Conservation (phyloP, 805 yeast species). For the Kodamaea kakaduensis region DNA sequence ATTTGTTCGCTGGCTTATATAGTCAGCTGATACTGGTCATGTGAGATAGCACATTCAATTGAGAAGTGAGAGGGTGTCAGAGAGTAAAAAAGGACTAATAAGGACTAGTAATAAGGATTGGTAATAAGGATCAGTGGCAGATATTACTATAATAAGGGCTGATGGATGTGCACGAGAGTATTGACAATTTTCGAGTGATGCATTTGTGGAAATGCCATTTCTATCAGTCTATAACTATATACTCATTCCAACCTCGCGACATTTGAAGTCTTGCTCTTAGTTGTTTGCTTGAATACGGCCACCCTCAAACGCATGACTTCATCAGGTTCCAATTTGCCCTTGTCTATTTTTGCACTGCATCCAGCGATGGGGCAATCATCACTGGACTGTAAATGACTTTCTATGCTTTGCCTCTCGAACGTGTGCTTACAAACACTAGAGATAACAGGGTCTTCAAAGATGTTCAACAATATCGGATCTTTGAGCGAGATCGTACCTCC, state of each 20-base stretch:
- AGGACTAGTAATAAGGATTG: too few relatives aligned
- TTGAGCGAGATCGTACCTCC: conserved; percentile 68
- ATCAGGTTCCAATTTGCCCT: conserved; percentile 42
- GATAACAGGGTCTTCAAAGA: conserved; percentile 52
- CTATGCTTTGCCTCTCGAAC: conserved; percentile 49
- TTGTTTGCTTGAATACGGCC: conserved; percentile 26
- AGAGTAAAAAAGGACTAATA: too few relatives aligned
- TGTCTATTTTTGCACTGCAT: conserved; percentile 38
- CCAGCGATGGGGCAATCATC: conserved; percentile 57
- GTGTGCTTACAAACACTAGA: conserved; percentile 58
- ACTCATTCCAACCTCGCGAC: conserved; percentile 9
- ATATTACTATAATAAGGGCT: too few relatives aligned
- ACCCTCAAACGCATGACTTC: conserved; percentile 54
- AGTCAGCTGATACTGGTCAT: conserved; percentile 1
- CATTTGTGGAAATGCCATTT: not conserved
- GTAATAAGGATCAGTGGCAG: too few relatives aligned
- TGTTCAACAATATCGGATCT: conserved; percentile 61
- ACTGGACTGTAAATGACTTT: conserved; percentile 22
- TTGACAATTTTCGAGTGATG: not conserved
- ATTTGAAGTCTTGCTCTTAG: conserved; percentile 7
- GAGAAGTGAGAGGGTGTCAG: too few relatives aligned
- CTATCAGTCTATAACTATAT: not conserved
- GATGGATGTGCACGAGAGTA: too few relatives aligned
- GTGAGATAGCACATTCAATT: too few relatives aligned
- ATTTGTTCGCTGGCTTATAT: conserved; percentile 1